phyloP scores from a whole-genome alignment of 805 yeast genomes.

The Starmerella etchellsii region DNA sequence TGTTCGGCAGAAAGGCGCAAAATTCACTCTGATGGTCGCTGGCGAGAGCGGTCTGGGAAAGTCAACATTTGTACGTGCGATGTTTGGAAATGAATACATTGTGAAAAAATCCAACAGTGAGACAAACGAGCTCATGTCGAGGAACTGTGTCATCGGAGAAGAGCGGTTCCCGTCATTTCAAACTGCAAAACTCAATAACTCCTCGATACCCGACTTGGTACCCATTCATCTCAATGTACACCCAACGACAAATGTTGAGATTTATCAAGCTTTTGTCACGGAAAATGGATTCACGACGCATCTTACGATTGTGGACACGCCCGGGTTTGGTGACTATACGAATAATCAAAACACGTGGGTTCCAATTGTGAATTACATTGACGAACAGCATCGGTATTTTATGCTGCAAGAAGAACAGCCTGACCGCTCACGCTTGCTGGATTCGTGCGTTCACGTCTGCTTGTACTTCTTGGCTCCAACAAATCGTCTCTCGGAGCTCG shows the following conservation, averaged over 20 bases:
- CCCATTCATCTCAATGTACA: slow-evolving; percentile 21
- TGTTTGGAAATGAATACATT: slow-evolving; percentile 45
- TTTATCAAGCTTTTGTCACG: slow-evolving; percentile 65
- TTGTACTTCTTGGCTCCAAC: slow-evolving; percentile 84
- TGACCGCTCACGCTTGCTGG: slow-evolving; percentile 38
- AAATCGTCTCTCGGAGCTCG: slow-evolving; percentile 79
- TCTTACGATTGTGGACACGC: slow-evolving; percentile 78
- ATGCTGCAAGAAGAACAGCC: slow-evolving; percentile 96
- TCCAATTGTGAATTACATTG: slow-evolving; percentile 75
- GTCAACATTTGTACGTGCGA: slow-evolving; percentile 77
- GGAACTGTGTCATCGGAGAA: not conserved
- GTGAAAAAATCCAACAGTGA: not conserved
- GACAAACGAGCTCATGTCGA: not conserved
- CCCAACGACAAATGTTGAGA: slow-evolving; percentile 63
- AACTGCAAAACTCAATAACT: not conserved
- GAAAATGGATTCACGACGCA: slow-evolving; percentile 71
- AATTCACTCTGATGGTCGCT: slow-evolving; percentile 52
- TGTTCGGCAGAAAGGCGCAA: slow-evolving; percentile 39
- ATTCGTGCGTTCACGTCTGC: slow-evolving; percentile 82
- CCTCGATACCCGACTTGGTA: not conserved
- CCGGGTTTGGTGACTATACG: slow-evolving; percentile 86
- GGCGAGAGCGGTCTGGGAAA: slow-evolving; percentile 91
- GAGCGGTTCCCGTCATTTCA: not conserved
- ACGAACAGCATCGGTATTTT: slow-evolving; percentile 76
- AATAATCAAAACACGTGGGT: slow-evolving; percentile 79